Conservation (phyloP, 495 filamentous ascomycete species). For the Trichocladium antarcticum region DNA sequence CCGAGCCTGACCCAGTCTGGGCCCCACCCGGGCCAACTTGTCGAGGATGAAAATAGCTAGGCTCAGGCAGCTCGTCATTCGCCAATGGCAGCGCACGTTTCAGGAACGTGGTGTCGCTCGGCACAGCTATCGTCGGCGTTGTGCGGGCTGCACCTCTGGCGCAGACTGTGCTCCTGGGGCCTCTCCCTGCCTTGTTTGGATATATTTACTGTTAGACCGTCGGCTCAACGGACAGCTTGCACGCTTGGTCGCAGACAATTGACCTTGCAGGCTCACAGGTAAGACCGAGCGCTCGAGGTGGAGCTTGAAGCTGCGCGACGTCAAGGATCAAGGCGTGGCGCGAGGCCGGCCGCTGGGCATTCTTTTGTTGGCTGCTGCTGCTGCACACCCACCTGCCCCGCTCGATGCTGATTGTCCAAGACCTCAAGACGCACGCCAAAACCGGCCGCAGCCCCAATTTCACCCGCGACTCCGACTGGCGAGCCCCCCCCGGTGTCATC, state of each 20-base stretch:
- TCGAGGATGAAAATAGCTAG: not conserved
- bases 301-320: too few species aligned
- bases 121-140: too few species aligned
- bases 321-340: not conserved
- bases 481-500: slow-evolving; percentile 33
- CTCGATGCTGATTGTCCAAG: slow-evolving; percentile 41
- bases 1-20: too few species aligned
- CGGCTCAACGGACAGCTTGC: too few species aligned
- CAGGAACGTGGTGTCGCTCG: slow-evolving; percentile 23
- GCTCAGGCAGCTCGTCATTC: slow-evolving; percentile 10
- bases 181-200: too few species aligned
- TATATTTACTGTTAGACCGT: too few species aligned
- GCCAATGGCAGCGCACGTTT: slow-evolving; percentile 19
- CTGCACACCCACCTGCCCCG: slow-evolving; percentile 1
- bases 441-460: slow-evolving; percentile 10
- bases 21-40: too few species aligned
- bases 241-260: too few species aligned
- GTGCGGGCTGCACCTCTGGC: too few species aligned
- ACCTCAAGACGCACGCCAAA: slow-evolving; percentile 31
- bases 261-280: too few species aligned
- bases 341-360: not conserved
- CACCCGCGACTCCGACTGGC: slow-evolving; percentile 18
- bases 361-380: not conserved
- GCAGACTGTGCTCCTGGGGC: too few species aligned
- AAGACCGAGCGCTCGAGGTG: too few species aligned